Conservation (phyloP, 129 eudicot species). For the Chrysanthemum lavandulifolium region DNA sequence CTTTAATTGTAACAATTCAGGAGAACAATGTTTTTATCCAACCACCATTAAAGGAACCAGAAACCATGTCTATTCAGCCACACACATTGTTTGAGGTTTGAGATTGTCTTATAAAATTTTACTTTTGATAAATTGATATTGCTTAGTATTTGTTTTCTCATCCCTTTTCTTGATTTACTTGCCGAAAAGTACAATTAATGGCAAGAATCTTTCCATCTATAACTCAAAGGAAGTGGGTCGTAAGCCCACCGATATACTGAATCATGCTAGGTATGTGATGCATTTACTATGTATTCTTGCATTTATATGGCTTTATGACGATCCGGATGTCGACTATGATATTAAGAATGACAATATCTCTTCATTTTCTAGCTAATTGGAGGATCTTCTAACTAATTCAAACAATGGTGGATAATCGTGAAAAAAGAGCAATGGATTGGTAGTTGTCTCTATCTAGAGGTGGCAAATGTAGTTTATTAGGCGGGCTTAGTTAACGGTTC, state of each 20-base stretch:
- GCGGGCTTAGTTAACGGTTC: too few species aligned
- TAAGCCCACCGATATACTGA: constrained; percentile 20
- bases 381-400: constrained; percentile 57
- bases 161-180: background rate
- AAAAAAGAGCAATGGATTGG: constrained; percentile 55
- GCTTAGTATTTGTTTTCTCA: background rate
- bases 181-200: background rate
- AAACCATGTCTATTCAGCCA: constrained; percentile 24
- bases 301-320: too few species aligned
- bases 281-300: constrained; percentile 8
- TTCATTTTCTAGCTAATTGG: constrained; percentile 42
- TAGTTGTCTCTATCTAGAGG: constrained; percentile 27
- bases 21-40: constrained; percentile 10
- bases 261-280: constrained; percentile 21
- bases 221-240: constrained; percentile 21
- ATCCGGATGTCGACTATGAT: background rate
- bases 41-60: constrained; percentile 26
- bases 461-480: background rate
- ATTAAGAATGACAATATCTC: constrained; percentile 5
- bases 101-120: background rate
- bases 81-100: constrained; percentile 26
- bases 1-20: constrained; percentile 10
- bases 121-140: background rate
- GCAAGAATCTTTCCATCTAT: constrained; percentile 24
- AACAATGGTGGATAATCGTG: constrained; percentile 70